Conservation (phyloP, 2,329 filamentous ascomycete species). For the Verticillium zaregamsianum region DNA sequence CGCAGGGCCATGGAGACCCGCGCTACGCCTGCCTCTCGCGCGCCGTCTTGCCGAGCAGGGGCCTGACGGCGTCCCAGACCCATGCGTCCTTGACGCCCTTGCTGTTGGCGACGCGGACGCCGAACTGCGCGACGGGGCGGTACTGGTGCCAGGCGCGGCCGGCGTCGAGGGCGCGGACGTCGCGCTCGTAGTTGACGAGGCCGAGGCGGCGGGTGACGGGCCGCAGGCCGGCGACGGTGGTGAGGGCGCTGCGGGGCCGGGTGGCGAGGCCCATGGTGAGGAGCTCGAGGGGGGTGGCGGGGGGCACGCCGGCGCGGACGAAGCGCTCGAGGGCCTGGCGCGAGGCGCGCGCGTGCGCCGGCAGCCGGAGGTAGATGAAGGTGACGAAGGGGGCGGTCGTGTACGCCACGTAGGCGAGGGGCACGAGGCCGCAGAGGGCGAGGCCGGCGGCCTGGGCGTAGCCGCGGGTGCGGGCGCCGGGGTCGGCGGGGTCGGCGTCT, state of each 20-base stretch:
- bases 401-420: conserved; percentile 60
- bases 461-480: neutral
- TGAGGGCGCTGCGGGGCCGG: conserved; percentile 46
- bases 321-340: conserved; percentile 51
- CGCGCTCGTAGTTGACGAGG: conserved; percentile 36
- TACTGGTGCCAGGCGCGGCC: conserved; percentile 34
- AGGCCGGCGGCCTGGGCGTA: conserved; percentile 18
- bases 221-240: conserved; percentile 32
- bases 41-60: conserved; percentile 23
- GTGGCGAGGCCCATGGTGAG: conserved; percentile 53
- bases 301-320: conserved; percentile 37
- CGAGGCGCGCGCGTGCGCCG: conserved; percentile 59
- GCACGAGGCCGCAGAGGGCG: conserved; percentile 56
- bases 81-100: conserved; percentile 29
- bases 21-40: neutral
- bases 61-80: conserved; percentile 35
- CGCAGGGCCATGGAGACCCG: neutral
- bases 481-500: neutral
- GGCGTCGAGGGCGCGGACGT: conserved; percentile 27
- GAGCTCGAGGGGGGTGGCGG: conserved; percentile 41
- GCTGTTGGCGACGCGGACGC: conserved; percentile 28
- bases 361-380: conserved; percentile 66
- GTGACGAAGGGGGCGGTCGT: conserved; percentile 68
- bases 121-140: conserved; percentile 32
- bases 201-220: conserved; percentile 27